Evolutionary conservation across 140 eudicot species (phyloP), one percentile per base, ranked within the genome.

Genomic region (Anethum foeniculum): DNA sequence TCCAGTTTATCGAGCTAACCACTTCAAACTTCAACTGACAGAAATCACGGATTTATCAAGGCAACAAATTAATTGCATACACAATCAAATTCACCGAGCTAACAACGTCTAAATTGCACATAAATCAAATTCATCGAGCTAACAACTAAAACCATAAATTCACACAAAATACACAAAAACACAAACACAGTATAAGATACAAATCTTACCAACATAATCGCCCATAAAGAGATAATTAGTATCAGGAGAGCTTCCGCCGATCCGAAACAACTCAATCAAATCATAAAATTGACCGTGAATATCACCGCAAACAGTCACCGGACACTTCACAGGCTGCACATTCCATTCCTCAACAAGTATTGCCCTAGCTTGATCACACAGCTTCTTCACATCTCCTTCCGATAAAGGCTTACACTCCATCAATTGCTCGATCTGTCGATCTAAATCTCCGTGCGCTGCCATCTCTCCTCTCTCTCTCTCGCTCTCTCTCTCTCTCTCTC

Each of bases 341-440:
- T 91, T 91, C 96, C 96, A 91, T 79, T 91, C 96, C 83, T 91
- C 96, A 2, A 91, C 96, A 30, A 90, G 90, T 68, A 90, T 85
- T 25, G 88, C 89, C 80, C 89, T 84, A 44, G 91, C 91, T 71
- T 89, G 90, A 78, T 89, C 92, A 76, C 92, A 89, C 8, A 89
- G 86, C 80, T 80, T 71, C 80, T 87, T 88, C 79, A 92, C 97
- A 82, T 90, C 97, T 71, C 87, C 86, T 86, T 92, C 97, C 81
- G 89, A 15, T 80, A 92, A 80, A 75, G 93, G 87, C 88, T 92
- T 92, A 90, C 97, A 92, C 81, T 92, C 97, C 97, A 92, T 92
- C 90, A 92, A 86, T 81, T 90, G 97, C 86, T 90, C 96, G 84
- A 92, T 90, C 76, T 90, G 96, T 86, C 97, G 89, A 82, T 92